Evolutionary conservation across 1,139 yeast species (phyloP).

Genomic region (Diutina pseudorugosa): DNA sequence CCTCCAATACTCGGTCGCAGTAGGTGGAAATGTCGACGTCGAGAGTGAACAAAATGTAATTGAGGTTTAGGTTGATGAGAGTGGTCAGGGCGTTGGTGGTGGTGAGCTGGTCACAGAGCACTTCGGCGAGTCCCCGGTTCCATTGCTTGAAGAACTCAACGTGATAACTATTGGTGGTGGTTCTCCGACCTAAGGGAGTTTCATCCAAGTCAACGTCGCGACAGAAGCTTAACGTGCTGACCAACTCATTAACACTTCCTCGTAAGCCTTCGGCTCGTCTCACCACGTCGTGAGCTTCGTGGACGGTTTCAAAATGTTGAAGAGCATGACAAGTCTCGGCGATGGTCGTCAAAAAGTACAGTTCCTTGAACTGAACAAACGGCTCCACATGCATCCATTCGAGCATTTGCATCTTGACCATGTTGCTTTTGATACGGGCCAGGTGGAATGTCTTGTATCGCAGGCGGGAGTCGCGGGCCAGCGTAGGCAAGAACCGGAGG

Average conservation of each 20-base stretch:
- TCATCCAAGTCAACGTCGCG: not conserved
- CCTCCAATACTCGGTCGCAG: not conserved
- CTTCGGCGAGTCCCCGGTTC: not conserved
- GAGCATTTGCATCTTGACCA: not conserved
- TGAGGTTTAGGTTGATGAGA: not conserved
- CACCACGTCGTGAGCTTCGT: not conserved
- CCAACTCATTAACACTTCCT: not conserved
- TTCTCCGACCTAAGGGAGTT: not conserved
- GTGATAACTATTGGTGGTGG: not conserved
- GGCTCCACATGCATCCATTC: constrained; percentile 3
- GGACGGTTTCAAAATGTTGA: not conserved
- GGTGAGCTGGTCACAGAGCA: not conserved
- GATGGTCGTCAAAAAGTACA: not conserved
- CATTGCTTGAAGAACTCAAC: not conserved
- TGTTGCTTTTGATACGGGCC: constrained; percentile 1
- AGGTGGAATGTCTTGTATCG: not conserved
- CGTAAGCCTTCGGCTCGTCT: not conserved
- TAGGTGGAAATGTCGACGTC: not conserved
- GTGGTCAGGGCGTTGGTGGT: not conserved
- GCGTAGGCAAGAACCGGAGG: not conserved
- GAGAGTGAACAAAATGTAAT: not conserved
- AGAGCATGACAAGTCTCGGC: not conserved
- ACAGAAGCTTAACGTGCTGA: not conserved
- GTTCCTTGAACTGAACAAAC: constrained; percentile 1
- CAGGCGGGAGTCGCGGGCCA: not conserved